phyloP scores from a whole-genome alignment of 179 eudicot species.

The Patellifolia procumbens region DNA sequence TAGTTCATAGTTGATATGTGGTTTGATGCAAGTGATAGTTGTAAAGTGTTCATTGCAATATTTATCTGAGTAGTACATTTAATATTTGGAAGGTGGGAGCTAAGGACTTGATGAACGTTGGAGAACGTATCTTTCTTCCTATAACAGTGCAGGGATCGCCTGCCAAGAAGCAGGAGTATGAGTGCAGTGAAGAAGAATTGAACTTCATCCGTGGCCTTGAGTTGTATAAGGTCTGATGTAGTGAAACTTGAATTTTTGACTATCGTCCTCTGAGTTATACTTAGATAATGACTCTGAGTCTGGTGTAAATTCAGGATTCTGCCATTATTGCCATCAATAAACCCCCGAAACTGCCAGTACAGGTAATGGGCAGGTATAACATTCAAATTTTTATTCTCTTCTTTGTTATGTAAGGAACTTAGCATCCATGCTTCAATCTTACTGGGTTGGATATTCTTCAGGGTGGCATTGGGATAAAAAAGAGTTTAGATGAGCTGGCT shows the following conservation, averaged over 20 bases:
- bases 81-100: constrained; percentile 65
- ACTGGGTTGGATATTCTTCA: constrained; percentile 13
- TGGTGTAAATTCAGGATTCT: constrained; percentile 55
- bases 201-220: constrained; percentile 62
- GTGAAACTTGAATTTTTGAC: neutral
- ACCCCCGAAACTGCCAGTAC: constrained; percentile 94
- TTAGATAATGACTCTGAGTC: neutral
- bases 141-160: constrained; percentile 48
- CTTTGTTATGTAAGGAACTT: constrained; percentile 1
- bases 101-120: constrained; percentile 63
- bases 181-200: constrained; percentile 56
- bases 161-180: constrained; percentile 36
- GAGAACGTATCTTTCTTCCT: constrained; percentile 80
- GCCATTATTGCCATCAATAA: constrained; percentile 88
- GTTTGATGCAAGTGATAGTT: neutral
- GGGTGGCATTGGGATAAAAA: constrained; percentile 86
- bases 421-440: neutral
- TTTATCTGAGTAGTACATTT: neutral
- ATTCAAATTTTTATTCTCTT: constrained; percentile 16
- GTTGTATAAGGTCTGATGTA: constrained; percentile 68
- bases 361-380: constrained; percentile 50
- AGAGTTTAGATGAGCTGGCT: constrained; percentile 89
- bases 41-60: neutral
- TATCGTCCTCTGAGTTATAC: neutral
- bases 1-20: neutral